phyloP scores from a whole-genome alignment of 2,329 filamentous ascomycete species.

The Dactylellina leptospora region DNA sequence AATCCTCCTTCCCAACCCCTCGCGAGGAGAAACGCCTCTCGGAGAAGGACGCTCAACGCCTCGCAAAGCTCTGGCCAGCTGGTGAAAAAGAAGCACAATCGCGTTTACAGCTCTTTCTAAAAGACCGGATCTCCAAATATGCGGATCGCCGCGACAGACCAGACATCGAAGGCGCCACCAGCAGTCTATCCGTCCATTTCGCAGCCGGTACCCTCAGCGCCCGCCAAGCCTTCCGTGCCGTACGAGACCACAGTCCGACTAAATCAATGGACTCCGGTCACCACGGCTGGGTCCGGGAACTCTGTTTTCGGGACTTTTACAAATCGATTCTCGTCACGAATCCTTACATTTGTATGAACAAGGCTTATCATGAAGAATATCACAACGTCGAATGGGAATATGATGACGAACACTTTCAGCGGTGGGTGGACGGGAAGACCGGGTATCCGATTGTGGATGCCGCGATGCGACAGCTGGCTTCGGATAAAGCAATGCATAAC shows the following conservation, averaged over 20 bases:
- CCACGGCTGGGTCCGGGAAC: constrained; percentile 47
- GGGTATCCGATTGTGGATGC: constrained; percentile 87
- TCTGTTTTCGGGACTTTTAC: constrained; percentile 75
- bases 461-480: constrained; percentile 78
- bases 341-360: constrained; percentile 81
- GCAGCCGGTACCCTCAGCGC: constrained; percentile 74
- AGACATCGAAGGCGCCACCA: constrained; percentile 68
- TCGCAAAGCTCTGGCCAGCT: constrained; percentile 66
- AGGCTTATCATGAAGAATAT: constrained; percentile 83
- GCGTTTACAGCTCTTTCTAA: constrained; percentile 73
- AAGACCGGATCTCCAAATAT: constrained; percentile 71
- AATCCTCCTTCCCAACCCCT: constrained; percentile 36
- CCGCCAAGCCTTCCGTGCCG: constrained; percentile 72
- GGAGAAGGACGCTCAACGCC: constrained; percentile 55
- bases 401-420: constrained; percentile 71
- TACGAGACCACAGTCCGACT: constrained; percentile 70
- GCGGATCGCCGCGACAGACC: constrained; percentile 73
- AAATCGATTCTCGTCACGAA: constrained; percentile 83
- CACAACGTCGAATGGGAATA: constrained; percentile 84
- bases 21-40: constrained; percentile 56
- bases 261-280: constrained; percentile 60
- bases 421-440: constrained; percentile 78
- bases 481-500: constrained; percentile 82
- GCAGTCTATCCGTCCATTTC: constrained; percentile 75
- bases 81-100: constrained; percentile 76